Conservation (phyloP, 176 grass and related monocot species). For the Zea mays region DNA sequence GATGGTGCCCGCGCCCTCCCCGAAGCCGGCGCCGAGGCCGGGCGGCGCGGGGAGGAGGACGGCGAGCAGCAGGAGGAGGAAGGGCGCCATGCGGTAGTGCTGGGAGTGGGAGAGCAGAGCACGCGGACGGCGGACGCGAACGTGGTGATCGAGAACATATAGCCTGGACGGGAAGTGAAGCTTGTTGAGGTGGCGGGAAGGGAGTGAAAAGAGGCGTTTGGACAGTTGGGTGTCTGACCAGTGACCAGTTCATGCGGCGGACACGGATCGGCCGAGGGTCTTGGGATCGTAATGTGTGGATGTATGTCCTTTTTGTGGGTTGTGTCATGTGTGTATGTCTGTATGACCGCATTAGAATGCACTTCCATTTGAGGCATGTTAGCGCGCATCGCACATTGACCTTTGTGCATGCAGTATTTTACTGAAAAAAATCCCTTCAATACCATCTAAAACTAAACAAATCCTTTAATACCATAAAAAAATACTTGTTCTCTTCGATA, state of each 20-base stretch:
- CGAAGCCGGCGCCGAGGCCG: constrained; percentile 3
- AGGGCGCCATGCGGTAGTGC: constrained; percentile 33
- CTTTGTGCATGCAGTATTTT: too few species aligned
- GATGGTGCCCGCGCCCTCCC: constrained; percentile 30
- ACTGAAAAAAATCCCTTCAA: too few species aligned
- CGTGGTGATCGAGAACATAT: neutral
- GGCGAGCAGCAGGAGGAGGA: neutral
- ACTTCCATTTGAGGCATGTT: too few species aligned
- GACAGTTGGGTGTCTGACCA: constrained; percentile 40
- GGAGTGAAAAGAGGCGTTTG: constrained; percentile 37
- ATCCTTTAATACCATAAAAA: too few species aligned
- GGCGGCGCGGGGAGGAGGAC: constrained; percentile 5
- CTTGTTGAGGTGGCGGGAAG: constrained; percentile 44
- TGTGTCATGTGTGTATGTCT: neutral
- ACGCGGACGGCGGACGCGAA: neutral
- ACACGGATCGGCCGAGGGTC: constrained; percentile 26
- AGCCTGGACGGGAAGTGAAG: neutral
- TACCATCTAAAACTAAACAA: too few species aligned
- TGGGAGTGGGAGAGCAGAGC: too few species aligned
- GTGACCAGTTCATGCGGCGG: constrained; percentile 37
- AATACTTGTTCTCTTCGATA: too few species aligned
- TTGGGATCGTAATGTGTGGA: neutral
- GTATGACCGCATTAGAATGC: neutral
- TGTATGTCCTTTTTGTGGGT: neutral
- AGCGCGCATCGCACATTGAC: too few species aligned